Evolutionary conservation across 176 grass and related monocot genomes (phyloP), one percentile per base, ranked within the genome.

Genomic region (Oryza meridionalis): DNA sequence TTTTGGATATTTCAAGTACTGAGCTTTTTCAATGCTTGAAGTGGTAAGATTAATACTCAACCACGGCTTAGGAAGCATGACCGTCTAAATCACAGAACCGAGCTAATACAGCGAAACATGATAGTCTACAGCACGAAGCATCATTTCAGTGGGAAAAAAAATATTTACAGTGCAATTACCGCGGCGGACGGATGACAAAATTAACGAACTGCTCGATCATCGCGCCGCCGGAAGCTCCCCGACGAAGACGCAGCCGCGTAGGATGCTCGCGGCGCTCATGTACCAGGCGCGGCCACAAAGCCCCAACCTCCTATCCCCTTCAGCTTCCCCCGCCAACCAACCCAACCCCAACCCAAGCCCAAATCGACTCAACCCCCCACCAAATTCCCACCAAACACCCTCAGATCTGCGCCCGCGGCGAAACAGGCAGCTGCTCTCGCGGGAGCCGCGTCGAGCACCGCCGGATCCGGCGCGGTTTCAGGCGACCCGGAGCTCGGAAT

Each of bases 171-270:
- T 27, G 47, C 44, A 72, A 72, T 75, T 90, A 99, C 97, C 97
- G 94, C 33, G 97, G 97, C 78, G 97, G 97, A 24, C 97, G 93
- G 82, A 99, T 99, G 67, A 99, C 91, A 73, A 99, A 99, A 77
- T 94, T 99, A 80, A 99, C 91, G 81, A 99, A 99, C 76, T 99
- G 97, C 75, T 99, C 93, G 79, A 96, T 99, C 97, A 99, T 99
- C 25, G 87, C 46, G 65, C 65, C 74, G 65, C 37, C 47, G 65
- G 37, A 38, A 77, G 73, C 89, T 84, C 66, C 40, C 70, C 47
- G 15, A 69, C 62, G 84, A 74, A 62, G 68, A n/a, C 16, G 74
- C 22, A 8, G 67, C 13, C 61, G 25, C 22, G 15, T 32, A 21
- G n/a, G 68, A 10, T 11, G 29, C 33, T 62, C 11, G 40, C 43